Base-by-base conservation (phyloP, 257 asterid species). In the Sherardia arvensis region DNA sequence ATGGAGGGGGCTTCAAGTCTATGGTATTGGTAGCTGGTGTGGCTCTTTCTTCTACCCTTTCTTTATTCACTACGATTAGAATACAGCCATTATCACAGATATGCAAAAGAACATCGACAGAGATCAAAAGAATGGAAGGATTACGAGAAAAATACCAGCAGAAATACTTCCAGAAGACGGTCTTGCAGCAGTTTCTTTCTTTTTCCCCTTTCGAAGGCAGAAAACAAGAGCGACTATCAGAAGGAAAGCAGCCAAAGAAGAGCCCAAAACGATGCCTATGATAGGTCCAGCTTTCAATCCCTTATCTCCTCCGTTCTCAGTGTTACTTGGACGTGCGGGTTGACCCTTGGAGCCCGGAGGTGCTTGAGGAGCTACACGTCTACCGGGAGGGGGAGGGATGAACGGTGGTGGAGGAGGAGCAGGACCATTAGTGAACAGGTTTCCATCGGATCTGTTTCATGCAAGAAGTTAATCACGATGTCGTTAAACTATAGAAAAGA, bases 341-440 rank as follows among this genome's bases (percentile, higher is more conserved):
- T 72, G 77, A 70, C 30, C 65, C 58, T 66, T 69, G 69, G 96
- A 79, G 67, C 66, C 83, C 40, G 17, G 79, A 10, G 80, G 78
- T 72, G 74, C 66, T 77, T 53, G 83, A 18, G 80, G 76, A 70
- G 72, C 68, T 6, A 87, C 76, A 57, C 83, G 68, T 73, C 91
- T 76, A 73, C 95, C 90, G 0, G 92, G 93, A 66, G 99, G 96
- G 57, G 97, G 97, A 33, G 98, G 67, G 66, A 89, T 79, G 65
- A 77, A 82, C 58, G 95, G 95, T 43, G 94, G 97, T 20, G 96
- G 90, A 36, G 95, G 99, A 73, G 97, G 92, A 76, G 97, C 97
- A 10, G 96, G 97, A 66, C 88, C 86, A 74, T 86, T 87, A 65
- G 83, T 56, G 74, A 93, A 93, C 64, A 84, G 43, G 71, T 93